phyloP scores from a whole-genome alignment of 163 green algal genomes.

The Trebouxia gelatinosa region DNA sequence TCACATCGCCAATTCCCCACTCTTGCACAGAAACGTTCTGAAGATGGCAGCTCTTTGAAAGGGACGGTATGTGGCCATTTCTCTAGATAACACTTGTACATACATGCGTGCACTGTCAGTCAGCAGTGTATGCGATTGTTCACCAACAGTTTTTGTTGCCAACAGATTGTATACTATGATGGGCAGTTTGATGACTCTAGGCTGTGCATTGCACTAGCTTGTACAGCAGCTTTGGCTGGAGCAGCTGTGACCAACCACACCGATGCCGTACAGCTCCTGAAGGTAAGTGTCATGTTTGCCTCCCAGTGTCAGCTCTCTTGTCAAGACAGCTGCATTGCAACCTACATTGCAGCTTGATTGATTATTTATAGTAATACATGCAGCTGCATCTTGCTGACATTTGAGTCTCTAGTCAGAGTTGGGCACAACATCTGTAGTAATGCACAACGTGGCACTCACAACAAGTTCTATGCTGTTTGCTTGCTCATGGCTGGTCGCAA shows the following conservation, averaged over 20 bases:
- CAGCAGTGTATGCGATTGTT: too few species aligned
- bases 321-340: neutral
- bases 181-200: slow-evolving; percentile 97
- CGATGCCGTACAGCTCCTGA: slow-evolving; percentile 76
- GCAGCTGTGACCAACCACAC: slow-evolving; percentile 88
- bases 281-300: slow-evolving; percentile 46
- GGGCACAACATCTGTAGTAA: too few species aligned
- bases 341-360: neutral
- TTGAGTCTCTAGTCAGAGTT: too few species aligned
- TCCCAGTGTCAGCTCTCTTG: neutral
- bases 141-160: too few species aligned
- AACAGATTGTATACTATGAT: slow-evolving; percentile 97
- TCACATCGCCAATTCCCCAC: slow-evolving; percentile 81
- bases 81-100: too few species aligned
- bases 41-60: slow-evolving; percentile 75
- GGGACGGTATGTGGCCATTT: slow-evolving; percentile 73
- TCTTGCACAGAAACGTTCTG: slow-evolving; percentile 52
- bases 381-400: neutral
- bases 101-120: too few species aligned
- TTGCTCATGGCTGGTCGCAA: too few species aligned
- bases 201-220: slow-evolving; percentile 84
- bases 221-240: slow-evolving; percentile 83
- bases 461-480: too few species aligned
- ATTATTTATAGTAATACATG: neutral
- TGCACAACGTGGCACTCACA: too few species aligned